A percentile compares a stretch with the other conserved stretches of the same genome.
Evolutionary conservation across 441 rosid genomes (phyloP).

Genomic region (Adansonia rubrostipa): DNA sequence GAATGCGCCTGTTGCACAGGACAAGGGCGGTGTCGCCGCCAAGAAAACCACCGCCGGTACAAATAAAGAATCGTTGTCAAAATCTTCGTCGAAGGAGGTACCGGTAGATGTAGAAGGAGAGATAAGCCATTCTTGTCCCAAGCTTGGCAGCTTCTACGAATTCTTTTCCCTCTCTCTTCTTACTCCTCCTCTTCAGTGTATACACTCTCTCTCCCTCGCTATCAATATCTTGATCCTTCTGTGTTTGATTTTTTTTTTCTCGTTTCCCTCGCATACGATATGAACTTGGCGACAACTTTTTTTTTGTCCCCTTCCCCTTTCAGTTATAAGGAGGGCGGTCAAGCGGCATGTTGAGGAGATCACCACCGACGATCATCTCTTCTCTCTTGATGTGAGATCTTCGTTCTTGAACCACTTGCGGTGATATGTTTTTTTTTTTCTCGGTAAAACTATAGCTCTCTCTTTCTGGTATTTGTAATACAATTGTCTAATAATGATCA

Average conservation of each 20-base stretch:
- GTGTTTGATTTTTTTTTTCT: neutral
- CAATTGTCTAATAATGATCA: slow-evolving; percentile 29
- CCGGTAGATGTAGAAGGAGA: slow-evolving; percentile 57
- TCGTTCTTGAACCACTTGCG: neutral
- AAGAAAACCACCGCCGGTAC: slow-evolving; percentile 42
- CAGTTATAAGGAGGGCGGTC: slow-evolving; percentile 65
- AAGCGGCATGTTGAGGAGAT: slow-evolving; percentile 67
- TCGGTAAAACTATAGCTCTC: neutral
- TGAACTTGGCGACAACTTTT: slow-evolving; percentile 24
- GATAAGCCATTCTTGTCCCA: slow-evolving; percentile 56
- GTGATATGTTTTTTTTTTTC: neutral
- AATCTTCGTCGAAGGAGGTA: slow-evolving; percentile 38
- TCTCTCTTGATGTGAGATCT: slow-evolving; percentile 78
- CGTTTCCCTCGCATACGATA: slow-evolving; percentile 18
- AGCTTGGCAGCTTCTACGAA: slow-evolving; percentile 70
- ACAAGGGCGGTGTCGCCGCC: slow-evolving; percentile 40
- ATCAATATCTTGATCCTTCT: slow-evolving; percentile 17
- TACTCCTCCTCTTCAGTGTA: slow-evolving; percentile 81
- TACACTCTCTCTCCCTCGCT: slow-evolving; percentile 19
- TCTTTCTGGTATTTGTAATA: neutral
- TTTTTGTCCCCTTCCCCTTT: slow-evolving; percentile 25
- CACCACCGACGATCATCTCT: slow-evolving; percentile 70
- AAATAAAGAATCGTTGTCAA: slow-evolving; percentile 45
- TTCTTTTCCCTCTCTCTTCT: slow-evolving; percentile 75
- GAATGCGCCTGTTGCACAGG: slow-evolving; percentile 32